Evolutionary conservation across 257 asterid genomes (phyloP).

Genomic region (Solanum paucissectum): DNA sequence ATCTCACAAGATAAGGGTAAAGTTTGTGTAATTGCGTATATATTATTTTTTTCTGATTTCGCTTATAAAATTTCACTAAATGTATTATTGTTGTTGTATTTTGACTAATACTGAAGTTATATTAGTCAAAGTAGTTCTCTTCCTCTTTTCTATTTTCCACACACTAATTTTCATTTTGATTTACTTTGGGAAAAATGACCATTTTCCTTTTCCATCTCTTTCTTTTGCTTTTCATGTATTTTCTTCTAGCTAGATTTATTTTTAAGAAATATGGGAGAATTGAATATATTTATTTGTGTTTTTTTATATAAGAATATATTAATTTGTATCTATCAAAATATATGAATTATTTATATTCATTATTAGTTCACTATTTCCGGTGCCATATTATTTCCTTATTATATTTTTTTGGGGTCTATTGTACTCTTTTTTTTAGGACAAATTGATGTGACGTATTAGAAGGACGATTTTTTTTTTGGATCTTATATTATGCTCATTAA

Average conservation of each 20-base stretch:
- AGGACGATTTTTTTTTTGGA: background rate
- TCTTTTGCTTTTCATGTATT: background rate
- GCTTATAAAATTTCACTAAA: background rate
- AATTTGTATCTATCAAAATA: too few relatives aligned
- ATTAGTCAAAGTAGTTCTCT: background rate
- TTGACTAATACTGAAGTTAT: background rate
- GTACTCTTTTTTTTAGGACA: background rate
- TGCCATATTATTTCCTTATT: too few relatives aligned
- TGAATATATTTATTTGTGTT: too few relatives aligned
- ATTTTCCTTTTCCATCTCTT: background rate
- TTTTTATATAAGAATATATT: background rate
- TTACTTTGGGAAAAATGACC: background rate
- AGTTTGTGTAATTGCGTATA: accelerated
- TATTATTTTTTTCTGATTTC: accelerated
- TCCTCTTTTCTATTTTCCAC: background rate
- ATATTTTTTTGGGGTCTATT: background rate
- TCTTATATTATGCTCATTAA: background rate
- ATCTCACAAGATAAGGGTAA: accelerated
- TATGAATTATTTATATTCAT: background rate
- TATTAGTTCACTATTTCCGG: too few relatives aligned
- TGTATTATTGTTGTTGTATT: too few relatives aligned
- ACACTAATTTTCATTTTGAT: too few relatives aligned
- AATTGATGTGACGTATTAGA: background rate
- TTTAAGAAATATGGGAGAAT: background rate
- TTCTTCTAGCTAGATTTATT: background rate